Base-by-base conservation (phyloP, 164 flowering plant genomes). In the Umbilicus rupestris region DNA sequence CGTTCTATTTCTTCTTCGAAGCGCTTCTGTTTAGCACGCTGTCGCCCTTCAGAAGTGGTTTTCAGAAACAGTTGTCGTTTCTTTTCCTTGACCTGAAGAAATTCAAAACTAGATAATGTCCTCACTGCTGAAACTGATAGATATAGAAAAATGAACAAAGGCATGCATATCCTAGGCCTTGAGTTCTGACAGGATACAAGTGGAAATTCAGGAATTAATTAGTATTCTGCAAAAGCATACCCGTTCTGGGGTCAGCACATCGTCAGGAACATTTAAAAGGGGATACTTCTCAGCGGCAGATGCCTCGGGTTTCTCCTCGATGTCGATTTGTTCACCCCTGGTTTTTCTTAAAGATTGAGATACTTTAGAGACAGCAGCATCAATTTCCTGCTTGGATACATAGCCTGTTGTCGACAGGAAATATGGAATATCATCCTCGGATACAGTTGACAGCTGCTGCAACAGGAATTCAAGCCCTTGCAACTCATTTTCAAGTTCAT, bases 21-120 rank as follows among this genome's bases (percentile, higher is more conserved):
- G n/a, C 90, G 91, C 74, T 85, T 92, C 73, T 90, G 98, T 75
- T 84, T 92, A 29, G 94, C 96, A 77, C 89, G 86, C 71, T 80
- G 96, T 71, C 97, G 80, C 7, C 95, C 99, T 70, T 95, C 98
- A 57, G 96, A 73, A 26, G 92, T 86, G 24, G 94, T 84, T 79
- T 95, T 95, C 66, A 92, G 84, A 74, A 90, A 90, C 39, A 82
- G 41, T 74, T 92, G 99, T 74, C 81, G 87, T 68, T 73, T 82
- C 79, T 95, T 95, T 70, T 95, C 97, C 79, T 85, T 92, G 35
- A 87, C 71, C 99, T 95, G 81, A 26, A 55, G 60, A 55, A 5
- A 55, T 14, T 15, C 31, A 28, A 55, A 41, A 55, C 12, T 9
- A 55, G 33, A 19, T 24, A 14, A 55, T 52, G 58, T 24, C 58